Evolutionary conservation across 148 eudicot genomes (phyloP).

Genomic region (Rhododendron vialii): DNA sequence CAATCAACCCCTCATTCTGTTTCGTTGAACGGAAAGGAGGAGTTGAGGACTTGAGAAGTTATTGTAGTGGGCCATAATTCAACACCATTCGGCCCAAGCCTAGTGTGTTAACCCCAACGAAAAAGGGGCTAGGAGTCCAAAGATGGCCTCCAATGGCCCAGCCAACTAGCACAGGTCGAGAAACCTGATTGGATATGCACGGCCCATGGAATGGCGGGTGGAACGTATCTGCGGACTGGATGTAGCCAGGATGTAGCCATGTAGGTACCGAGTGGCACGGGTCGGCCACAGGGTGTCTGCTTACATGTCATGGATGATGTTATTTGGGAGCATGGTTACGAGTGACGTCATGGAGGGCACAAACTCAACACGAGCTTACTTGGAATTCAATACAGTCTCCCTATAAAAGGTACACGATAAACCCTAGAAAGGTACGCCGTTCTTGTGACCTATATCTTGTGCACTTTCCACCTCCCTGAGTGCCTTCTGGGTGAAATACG

Average conservation of each 20-base stretch:
- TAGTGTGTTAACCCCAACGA: too few species aligned
- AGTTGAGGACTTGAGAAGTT: too few species aligned
- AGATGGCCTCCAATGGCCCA: too few species aligned
- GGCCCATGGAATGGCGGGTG: too few species aligned
- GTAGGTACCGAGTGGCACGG: too few species aligned
- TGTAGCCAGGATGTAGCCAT: background rate
- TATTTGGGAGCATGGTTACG: background rate
- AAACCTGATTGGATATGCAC: too few species aligned
- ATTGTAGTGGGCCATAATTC: too few species aligned
- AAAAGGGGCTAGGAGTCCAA: too few species aligned
- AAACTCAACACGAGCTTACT: background rate
- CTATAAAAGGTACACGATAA: background rate
- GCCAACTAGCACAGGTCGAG: too few species aligned
- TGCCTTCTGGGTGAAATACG: background rate
- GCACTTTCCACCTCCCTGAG: background rate
- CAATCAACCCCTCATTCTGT: too few species aligned
- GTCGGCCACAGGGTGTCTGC: background rate
- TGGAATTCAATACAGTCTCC: background rate
- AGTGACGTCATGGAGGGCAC: background rate
- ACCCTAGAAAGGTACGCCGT: background rate
- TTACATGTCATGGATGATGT: background rate
- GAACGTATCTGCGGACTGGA: background rate
- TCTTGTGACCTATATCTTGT: background rate
- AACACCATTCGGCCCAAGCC: too few species aligned
- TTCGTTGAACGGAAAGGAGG: too few species aligned